phyloP scores from a whole-genome alignment of 2,329 filamentous ascomycete species.

The Penicillium sp. region DNA sequence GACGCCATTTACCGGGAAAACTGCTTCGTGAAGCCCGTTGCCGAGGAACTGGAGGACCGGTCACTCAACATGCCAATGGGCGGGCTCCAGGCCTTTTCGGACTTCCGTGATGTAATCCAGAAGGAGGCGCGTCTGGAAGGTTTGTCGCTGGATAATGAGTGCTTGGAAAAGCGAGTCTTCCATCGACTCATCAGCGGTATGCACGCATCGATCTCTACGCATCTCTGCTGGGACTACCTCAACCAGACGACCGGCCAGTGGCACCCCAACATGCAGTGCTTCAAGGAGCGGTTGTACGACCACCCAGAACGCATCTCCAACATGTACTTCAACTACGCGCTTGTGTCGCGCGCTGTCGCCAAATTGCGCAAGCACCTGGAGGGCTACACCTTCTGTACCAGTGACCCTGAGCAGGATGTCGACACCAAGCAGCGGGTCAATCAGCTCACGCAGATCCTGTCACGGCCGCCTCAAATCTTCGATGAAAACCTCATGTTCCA shows the following conservation, averaged over 20 bases:
- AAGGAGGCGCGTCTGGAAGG: constrained; percentile 48
- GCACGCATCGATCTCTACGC: constrained; percentile 95
- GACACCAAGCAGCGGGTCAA: constrained; percentile 77
- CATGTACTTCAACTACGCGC: constrained; percentile 97
- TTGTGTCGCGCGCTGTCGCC: constrained; percentile 84
- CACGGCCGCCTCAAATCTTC: constrained; percentile 70
- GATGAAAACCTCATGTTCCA: constrained; percentile 96
- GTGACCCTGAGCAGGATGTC: constrained; percentile 72
- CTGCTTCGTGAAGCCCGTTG: constrained; percentile 65
- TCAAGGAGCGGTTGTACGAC: constrained; percentile 75
- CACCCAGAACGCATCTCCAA: constrained; percentile 92
- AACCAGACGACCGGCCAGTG: constrained; percentile 93
- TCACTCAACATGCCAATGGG: constrained; percentile 36
- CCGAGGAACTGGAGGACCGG: constrained; percentile 24
- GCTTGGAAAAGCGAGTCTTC: constrained; percentile 97
- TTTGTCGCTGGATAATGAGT: constrained; percentile 81
- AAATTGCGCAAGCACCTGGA: constrained; percentile 81
- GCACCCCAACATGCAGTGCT: constrained; percentile 86
- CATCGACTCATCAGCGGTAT: constrained; percentile 93
- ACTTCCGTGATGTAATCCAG: constrained; percentile 58
- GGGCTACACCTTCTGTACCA: constrained; percentile 86
- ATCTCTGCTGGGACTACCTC: constrained; percentile 92
- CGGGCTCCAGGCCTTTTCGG: constrained; percentile 54
- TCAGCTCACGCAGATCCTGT: constrained; percentile 66
- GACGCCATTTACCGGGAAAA: constrained; percentile 96